Conservation (phyloP, 1,139 yeast genomes). For the Komagataea norvegica region DNA sequence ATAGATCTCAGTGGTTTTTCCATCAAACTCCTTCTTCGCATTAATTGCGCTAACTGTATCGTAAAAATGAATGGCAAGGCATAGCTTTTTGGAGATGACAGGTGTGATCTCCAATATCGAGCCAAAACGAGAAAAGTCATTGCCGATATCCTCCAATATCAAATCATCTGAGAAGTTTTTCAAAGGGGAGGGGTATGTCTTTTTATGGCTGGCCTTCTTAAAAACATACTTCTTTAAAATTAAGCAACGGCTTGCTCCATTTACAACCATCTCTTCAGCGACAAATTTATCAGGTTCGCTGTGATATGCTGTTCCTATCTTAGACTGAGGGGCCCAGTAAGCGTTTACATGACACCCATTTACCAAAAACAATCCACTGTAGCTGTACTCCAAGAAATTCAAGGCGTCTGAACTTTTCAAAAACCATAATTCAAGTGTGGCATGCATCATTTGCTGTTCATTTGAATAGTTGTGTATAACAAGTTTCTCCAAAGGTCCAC, state of each 20-base stretch:
- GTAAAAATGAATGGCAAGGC: slow-evolving; percentile 58
- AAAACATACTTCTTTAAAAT: slow-evolving; percentile 33
- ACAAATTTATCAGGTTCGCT: slow-evolving; percentile 31
- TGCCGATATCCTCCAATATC: slow-evolving; percentile 36
- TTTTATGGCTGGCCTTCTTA: slow-evolving; percentile 7
- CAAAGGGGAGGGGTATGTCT: slow-evolving; percentile 31
- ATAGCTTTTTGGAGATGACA: slow-evolving; percentile 58
- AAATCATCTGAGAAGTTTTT: slow-evolving; percentile 32
- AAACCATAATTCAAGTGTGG: slow-evolving; percentile 48
- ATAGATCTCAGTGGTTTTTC: slow-evolving; percentile 33
- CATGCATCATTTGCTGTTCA: slow-evolving; percentile 13
- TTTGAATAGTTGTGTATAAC: slow-evolving; percentile 20
- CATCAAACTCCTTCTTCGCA: slow-evolving; percentile 49
- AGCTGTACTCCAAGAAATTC: slow-evolving; percentile 50
- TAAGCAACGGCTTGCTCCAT: slow-evolving; percentile 38
- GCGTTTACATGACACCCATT: slow-evolving; percentile 52
- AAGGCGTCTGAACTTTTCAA: slow-evolving; percentile 50
- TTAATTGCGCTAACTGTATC: slow-evolving; percentile 59
- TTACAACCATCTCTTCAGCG: slow-evolving; percentile 30
- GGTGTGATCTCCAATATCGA: slow-evolving; percentile 60
- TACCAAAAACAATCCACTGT: slow-evolving; percentile 53
- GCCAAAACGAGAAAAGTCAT: slow-evolving; percentile 57
- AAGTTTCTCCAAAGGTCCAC: slow-evolving; percentile 70
- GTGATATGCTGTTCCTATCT: slow-evolving; percentile 13
- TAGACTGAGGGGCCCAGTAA: slow-evolving; percentile 29